A percentile compares a stretch with the other conserved stretches of the same genome.
Conservation (phyloP, 1,284 basidiomycete genomes). For the Trichosporon coremiiforme region DNA sequence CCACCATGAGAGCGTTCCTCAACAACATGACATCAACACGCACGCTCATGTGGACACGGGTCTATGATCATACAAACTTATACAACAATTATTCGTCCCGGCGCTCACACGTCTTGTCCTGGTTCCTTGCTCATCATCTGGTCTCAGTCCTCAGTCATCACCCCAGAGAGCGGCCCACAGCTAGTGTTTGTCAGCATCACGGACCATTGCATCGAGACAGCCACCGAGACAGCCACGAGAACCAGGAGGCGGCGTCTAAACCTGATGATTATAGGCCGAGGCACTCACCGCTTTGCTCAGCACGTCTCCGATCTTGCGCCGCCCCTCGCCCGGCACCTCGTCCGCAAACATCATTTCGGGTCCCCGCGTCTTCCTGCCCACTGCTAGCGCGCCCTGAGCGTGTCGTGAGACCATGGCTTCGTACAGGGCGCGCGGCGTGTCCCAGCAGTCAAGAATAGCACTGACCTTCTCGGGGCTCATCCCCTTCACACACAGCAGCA, state of each 20-base stretch:
- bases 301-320: constrained; percentile 57
- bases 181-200: constrained; percentile 18
- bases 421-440: constrained; percentile 58
- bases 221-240: too few relatives aligned
- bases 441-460: constrained; percentile 58
- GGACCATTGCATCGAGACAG: constrained; percentile 11
- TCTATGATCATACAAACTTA: neutral
- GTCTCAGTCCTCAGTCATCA: neutral
- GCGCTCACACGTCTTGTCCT: too few relatives aligned
- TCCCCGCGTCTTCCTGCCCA: constrained; percentile 28
- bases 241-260: too few relatives aligned
- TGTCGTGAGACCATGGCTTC: constrained; percentile 46
- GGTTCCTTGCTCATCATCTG: neutral
- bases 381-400: constrained; percentile 24
- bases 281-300: constrained; percentile 55
- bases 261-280: too few relatives aligned
- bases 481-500: constrained; percentile 61
- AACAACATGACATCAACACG: constrained; percentile 7
- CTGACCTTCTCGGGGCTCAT: constrained; percentile 61
- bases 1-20: neutral
- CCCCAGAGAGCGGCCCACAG: constrained; percentile 26
- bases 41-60: too few relatives aligned
- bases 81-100: neutral
- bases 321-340: constrained; percentile 48
- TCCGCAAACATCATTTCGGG: constrained; percentile 51